Evolutionary conservation across 2,329 filamentous ascomycete species (phyloP), one percentile per base, ranked within the genome.

Genomic region (Diplodia corticola): DNA sequence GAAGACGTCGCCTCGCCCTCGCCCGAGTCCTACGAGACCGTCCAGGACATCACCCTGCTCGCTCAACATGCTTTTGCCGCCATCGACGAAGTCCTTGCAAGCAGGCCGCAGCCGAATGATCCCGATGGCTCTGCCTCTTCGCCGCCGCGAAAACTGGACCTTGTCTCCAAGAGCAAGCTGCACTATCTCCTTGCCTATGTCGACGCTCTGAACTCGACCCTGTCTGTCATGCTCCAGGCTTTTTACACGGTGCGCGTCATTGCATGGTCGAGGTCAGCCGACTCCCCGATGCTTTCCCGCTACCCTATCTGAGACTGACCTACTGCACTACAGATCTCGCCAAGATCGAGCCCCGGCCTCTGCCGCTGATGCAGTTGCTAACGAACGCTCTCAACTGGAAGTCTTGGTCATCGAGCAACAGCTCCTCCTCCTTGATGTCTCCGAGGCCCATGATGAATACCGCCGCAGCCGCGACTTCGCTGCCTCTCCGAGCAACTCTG

Each of bases 351-450:
- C 61, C 37, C 64, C 64, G 4, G 55, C 64, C 28, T 48, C 59
- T 66, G 72, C 72, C 12, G 71, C 71, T 7, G 72, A 71, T 50
- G 73, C 75, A 35, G 73, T 79, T 50, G 68, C 70, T 10, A 77
- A 77, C 53, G 76, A 80, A 66, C 74, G 72, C 48, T 64, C 71
- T 5, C 78, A 79, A 67, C 70, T 79, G 7, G 74, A 79, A 63
- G 71, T 71, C 13, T 68, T 79, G 6, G 72, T 80, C 22, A 75
- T 79, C 46, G 77, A 79, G 59, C 78, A 80, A 57, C 78, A 80
- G 63, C 69, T 77, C 53, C 71, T 74, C 2, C 74, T 79, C 28
- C 57, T 77, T 5, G 69, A 69, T 15, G 72, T 63, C 26, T 63
- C 57, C 28, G 64, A 61, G 12, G 33, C 64, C 26, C 48, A 35